A percentile compares a stretch with the other conserved stretches of the same genome.
These are phyloP conservation scores for Senna siamea DNA, from an alignment of 306 rosid genomes.

Conservation along the genomic window DNA sequence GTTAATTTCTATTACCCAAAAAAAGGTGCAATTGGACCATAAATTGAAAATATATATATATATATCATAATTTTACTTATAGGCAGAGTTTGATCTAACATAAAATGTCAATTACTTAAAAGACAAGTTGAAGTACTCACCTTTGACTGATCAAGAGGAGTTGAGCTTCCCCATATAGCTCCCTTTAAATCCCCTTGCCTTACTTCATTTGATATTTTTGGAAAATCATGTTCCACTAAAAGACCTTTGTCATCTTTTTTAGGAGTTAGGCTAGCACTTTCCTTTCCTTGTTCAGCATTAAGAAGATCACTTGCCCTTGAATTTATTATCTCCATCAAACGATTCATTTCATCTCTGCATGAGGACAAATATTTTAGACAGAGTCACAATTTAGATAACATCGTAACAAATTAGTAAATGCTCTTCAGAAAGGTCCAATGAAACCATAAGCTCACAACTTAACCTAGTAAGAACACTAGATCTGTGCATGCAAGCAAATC, in stretches of 20 bases:
- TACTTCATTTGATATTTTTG: conserved; percentile 43
- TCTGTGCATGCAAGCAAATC: conserved; percentile 17
- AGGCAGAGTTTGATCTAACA: conserved; percentile 12
- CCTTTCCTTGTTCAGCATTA: conserved; percentile 44
- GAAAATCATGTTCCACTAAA: conserved; percentile 38
- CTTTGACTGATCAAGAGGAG: conserved; percentile 54
- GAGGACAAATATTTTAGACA: conserved; percentile 26
- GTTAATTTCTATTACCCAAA: not conserved
- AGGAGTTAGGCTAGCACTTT: conserved; percentile 32
- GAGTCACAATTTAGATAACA: conserved; percentile 9
- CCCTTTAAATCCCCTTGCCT: conserved; percentile 49
- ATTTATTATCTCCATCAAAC: conserved; percentile 63
- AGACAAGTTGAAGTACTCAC: conserved; percentile 52
- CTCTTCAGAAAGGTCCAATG: conserved; percentile 3
- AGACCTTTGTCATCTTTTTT: conserved; percentile 47
- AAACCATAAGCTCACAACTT: conserved; percentile 16
- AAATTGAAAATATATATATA: not conserved
- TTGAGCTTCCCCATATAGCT: conserved; percentile 54
- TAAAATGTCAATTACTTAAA: conserved; percentile 21
- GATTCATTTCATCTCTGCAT: conserved; percentile 76
- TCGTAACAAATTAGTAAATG: not conserved
- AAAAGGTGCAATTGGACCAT: not conserved
- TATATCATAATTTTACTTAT: not conserved
- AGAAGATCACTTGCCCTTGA: conserved; percentile 68
- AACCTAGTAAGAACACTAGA: not conserved